These are phyloP conservation scores for Verticillium nonalfalfae DNA, from an alignment of 2,329 filamentous ascomycete species.

Conservation along the genomic window DNA sequence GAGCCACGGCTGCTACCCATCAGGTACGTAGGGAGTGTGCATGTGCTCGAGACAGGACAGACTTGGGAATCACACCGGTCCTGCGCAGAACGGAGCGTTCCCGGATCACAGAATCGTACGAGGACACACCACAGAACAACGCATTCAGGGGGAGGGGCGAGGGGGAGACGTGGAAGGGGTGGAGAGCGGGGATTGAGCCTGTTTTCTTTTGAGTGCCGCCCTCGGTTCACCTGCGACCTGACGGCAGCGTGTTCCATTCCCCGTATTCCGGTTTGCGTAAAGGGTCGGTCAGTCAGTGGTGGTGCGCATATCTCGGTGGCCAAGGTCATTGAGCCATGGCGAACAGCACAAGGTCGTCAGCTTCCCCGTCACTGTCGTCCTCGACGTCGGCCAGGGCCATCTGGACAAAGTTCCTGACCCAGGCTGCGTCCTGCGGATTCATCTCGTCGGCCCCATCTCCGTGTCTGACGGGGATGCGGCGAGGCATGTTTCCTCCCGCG, in stretches of 20 bases:
- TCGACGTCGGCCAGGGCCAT: slow-evolving; percentile 48
- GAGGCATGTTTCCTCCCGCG: slow-evolving; percentile 12
- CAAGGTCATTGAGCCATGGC: slow-evolving; percentile 2
- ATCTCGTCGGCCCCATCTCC: slow-evolving; percentile 21
- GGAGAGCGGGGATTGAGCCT: neutral
- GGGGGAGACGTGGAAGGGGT: too few species aligned
- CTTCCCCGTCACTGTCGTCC: slow-evolving; percentile 38
- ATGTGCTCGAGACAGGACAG: neutral
- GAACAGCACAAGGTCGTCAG: neutral
- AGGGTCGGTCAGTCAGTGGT: neutral
- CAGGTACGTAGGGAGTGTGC: neutral
- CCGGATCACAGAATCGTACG: neutral
- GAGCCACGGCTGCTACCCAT: neutral
- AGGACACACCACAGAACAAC: neutral
- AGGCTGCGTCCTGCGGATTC: slow-evolving; percentile 40
- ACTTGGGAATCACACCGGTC: neutral
- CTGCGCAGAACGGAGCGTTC: neutral
- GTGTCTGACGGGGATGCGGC: neutral
- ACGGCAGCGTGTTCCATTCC: neutral
- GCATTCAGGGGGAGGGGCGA: neutral
- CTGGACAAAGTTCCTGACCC: slow-evolving; percentile 48
- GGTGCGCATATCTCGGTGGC: slow-evolving; percentile 1
- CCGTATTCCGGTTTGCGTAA: neutral
- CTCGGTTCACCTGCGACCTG: neutral
- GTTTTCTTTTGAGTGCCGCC: neutral